phyloP scores from a whole-genome alignment of 371 early-diverging fungal genomes.

The Batkoa obscura region DNA sequence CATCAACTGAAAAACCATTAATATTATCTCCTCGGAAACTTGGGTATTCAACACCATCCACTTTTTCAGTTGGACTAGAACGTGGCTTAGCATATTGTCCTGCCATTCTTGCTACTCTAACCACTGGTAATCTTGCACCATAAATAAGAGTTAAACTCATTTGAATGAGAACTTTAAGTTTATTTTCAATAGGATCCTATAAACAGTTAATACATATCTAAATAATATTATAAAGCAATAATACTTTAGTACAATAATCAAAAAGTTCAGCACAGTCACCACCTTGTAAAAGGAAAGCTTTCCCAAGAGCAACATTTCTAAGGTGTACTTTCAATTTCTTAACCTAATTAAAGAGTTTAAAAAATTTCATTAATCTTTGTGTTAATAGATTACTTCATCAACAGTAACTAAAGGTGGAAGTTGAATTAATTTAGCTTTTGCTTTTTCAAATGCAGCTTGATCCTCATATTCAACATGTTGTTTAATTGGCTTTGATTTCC shows the following conservation, averaged over 20 bases:
- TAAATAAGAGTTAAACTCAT: conserved; percentile 88
- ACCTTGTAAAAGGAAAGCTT: conserved; percentile 87
- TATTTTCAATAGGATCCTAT: conserved; percentile 72
- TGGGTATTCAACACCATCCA: conserved; percentile 62
- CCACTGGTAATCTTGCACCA: conserved; percentile 83
- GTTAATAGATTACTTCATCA: conserved; percentile 38
- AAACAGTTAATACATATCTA: background rate
- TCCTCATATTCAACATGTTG: conserved; percentile 83
- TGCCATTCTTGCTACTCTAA: conserved; percentile 93
- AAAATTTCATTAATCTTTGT: background rate
- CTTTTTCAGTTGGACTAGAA: conserved; percentile 71
- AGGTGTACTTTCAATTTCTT: conserved; percentile 64
- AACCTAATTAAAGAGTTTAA: conserved; percentile 24
- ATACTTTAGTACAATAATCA: conserved; percentile 79
- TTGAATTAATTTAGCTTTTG: conserved; percentile 51
- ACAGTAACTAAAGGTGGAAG: conserved; percentile 83
- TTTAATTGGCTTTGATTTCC: conserved; percentile 65
- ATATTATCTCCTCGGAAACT: conserved; percentile 84
- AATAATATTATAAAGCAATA: background rate
- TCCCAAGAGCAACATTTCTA: conserved; percentile 69
- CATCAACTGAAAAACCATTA: conserved; percentile 73
- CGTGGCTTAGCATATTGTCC: conserved; percentile 96
- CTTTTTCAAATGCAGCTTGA: conserved; percentile 37
- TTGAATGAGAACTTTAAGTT: conserved; percentile 86
- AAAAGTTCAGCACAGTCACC: conserved; percentile 97